These are phyloP conservation scores for Backusella parvicylindrica DNA, from an alignment of 192 early-diverging fungal species.

Conservation along the genomic window DNA sequence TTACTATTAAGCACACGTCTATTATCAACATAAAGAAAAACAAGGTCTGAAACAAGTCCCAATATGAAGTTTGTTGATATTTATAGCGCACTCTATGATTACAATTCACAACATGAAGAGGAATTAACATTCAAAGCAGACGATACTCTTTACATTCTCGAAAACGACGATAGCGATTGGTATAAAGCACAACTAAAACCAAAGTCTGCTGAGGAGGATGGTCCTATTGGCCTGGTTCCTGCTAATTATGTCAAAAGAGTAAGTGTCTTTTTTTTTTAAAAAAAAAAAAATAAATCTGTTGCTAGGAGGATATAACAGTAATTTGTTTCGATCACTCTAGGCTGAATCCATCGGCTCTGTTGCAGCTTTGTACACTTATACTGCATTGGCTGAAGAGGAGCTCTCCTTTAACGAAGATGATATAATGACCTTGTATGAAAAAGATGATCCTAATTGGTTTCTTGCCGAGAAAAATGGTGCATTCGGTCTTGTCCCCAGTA, in stretches of 20 bases:
- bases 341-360: constrained; percentile 50
- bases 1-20: background rate
- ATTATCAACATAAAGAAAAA: background rate
- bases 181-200: constrained; percentile 76
- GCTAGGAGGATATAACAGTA: background rate
- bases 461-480: constrained; percentile 63
- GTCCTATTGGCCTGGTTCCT: constrained; percentile 80
- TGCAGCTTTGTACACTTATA: constrained; percentile 77
- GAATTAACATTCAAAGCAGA: constrained; percentile 85
- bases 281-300: background rate
- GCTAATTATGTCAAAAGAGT: constrained; percentile 80
- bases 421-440: constrained; percentile 72
- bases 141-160: constrained; percentile 83
- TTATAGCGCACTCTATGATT: constrained; percentile 86
- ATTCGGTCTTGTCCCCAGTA: constrained; percentile 83
- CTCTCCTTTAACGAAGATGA: constrained; percentile 73
- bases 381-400: constrained; percentile 79
- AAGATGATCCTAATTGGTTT: constrained; percentile 92
- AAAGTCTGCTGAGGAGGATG: constrained; percentile 38
- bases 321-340: constrained; percentile 28
- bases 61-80: constrained; percentile 49
- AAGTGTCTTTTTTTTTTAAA: background rate
- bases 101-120: constrained; percentile 79
- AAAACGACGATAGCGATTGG: constrained; percentile 92
- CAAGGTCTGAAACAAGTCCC: background rate